Evolutionary conservation across 345 rosid genomes (phyloP).

Genomic region (Zanthoxylum bungeanum): DNA sequence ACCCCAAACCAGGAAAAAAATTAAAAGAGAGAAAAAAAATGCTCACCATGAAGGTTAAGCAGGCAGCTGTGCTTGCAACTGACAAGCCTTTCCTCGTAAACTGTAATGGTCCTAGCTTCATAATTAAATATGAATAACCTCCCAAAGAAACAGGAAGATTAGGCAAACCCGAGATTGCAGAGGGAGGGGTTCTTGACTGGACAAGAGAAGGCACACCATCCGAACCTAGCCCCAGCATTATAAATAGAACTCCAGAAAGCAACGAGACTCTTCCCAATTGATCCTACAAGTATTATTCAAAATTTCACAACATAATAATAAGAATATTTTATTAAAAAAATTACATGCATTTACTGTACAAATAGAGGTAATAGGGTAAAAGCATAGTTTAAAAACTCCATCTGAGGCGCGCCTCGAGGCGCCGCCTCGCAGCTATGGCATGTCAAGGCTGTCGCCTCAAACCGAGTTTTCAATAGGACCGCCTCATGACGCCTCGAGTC

Average conservation of each 20-base stretch:
- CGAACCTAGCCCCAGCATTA: conserved; percentile 81
- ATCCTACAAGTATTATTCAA: conserved; percentile 45
- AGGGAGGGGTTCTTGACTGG: conserved; percentile 82
- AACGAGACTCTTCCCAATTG: conserved; percentile 91
- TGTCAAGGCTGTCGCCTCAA: too few species aligned
- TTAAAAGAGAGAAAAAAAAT: background rate
- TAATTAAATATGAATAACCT: conserved; percentile 75
- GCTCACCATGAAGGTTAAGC: conserved; percentile 85
- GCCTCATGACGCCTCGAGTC: too few species aligned
- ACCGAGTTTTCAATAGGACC: too few species aligned
- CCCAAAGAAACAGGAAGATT: conserved; percentile 63
- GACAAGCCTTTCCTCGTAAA: conserved; percentile 92
- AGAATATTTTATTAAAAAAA: background rate
- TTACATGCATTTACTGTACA: background rate
- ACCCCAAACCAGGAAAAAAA: background rate
- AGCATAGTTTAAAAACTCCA: too few species aligned
- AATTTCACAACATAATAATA: conserved; percentile 10
- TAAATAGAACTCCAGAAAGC: conserved; percentile 76
- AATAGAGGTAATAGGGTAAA: background rate
- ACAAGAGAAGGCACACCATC: conserved; percentile 80
- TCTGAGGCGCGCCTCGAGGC: too few species aligned
- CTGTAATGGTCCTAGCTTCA: conserved; percentile 80
- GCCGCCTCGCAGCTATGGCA: too few species aligned
- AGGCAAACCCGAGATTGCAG: conserved; percentile 64
- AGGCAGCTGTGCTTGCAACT: conserved; percentile 94